phyloP scores from a whole-genome alignment of 352 stramenopile genomes.

The Globisporangium abappressorium region DNA sequence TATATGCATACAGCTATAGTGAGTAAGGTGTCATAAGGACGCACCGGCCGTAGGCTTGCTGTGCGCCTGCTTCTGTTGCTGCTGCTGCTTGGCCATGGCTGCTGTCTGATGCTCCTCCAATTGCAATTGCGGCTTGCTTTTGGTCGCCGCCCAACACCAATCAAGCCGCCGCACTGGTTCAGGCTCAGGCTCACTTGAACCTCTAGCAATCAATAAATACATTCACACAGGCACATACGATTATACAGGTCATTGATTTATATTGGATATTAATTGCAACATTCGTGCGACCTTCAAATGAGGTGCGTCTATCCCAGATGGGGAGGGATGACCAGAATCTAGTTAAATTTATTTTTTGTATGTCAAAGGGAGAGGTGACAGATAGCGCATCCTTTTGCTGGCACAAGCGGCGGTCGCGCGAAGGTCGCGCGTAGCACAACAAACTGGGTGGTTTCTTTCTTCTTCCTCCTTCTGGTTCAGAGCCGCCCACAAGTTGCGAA shows the following conservation, averaged over 20 bases:
- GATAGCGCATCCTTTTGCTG: neutral
- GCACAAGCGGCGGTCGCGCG: conserved; percentile 1
- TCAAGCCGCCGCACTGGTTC: conserved; percentile 5
- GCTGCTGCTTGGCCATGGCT: conserved; percentile 12
- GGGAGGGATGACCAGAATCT: conserved; percentile 2
- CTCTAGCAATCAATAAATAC: neutral
- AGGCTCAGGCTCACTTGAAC: neutral
- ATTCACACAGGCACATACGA: neutral
- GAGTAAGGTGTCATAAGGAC: neutral
- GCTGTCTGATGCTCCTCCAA: neutral
- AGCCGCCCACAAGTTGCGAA: conserved; percentile 4
- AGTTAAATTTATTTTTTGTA: neutral
- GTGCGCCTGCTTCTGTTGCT: conserved; percentile 1
- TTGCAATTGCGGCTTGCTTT: neutral
- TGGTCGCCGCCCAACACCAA: conserved; percentile 9
- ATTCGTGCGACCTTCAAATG: neutral
- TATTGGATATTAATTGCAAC: neutral
- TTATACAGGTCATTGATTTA: neutral
- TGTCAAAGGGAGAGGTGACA: neutral
- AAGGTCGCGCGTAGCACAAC: conserved; percentile 1
- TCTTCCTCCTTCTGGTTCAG: neutral
- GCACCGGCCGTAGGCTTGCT: conserved; percentile 16
- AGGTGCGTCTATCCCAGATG: conserved; percentile 5
- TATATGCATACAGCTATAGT: neutral
- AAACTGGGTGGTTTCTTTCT: conserved; percentile 6